These are phyloP conservation scores for Corinectria fuckeliana DNA, from an alignment of 2,329 filamentous ascomycete genomes.

Conservation along the genomic window DNA sequence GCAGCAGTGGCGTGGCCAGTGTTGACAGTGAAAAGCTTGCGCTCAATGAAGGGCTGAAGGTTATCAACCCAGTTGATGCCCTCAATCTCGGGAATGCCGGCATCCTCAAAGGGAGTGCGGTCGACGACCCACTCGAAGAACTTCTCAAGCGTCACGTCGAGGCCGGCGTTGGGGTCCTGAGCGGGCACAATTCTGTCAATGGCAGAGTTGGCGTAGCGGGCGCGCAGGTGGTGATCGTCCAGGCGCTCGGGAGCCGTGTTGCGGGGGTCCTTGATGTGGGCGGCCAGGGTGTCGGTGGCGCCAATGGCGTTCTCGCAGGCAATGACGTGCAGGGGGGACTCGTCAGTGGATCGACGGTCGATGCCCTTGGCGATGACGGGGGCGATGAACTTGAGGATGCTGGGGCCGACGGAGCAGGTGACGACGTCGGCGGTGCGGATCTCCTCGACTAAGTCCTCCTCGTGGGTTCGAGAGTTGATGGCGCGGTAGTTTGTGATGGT, in stretches of 20 bases:
- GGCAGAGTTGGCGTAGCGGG: slow-evolving; percentile 94
- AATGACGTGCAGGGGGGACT: slow-evolving; percentile 83
- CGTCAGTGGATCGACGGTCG: slow-evolving; percentile 69
- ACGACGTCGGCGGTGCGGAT: slow-evolving; percentile 89
- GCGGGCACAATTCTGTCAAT: slow-evolving; percentile 98
- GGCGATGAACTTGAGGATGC: slow-evolving; percentile 95
- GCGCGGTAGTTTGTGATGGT: slow-evolving; percentile 95
- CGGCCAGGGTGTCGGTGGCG: slow-evolving; percentile 86
- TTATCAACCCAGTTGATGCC: slow-evolving; percentile 94
- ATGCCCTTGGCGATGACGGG: slow-evolving; percentile 95
- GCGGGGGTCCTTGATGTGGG: slow-evolving; percentile 76
- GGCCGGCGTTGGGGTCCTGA: slow-evolving; percentile 78
- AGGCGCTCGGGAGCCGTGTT: slow-evolving; percentile 75
- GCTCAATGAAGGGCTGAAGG: slow-evolving; percentile 95
- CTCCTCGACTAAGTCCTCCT: slow-evolving; percentile 81
- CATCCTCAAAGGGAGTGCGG: slow-evolving; percentile 78
- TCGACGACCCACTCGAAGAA: slow-evolving; percentile 99
- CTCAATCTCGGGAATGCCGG: slow-evolving; percentile 71
- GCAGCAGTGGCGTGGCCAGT: slow-evolving; percentile 95
- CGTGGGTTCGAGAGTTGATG: slow-evolving; percentile 90
- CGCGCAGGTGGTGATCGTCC: slow-evolving; percentile 72
- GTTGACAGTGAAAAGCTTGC: slow-evolving; percentile 99
- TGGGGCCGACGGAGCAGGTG: slow-evolving; percentile 96
- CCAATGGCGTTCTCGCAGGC: slow-evolving; percentile 98
- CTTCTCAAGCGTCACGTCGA: slow-evolving; percentile 95